Conservation (phyloP, 805 yeast genomes). For the Ogataea nitratoaversa region DNA sequence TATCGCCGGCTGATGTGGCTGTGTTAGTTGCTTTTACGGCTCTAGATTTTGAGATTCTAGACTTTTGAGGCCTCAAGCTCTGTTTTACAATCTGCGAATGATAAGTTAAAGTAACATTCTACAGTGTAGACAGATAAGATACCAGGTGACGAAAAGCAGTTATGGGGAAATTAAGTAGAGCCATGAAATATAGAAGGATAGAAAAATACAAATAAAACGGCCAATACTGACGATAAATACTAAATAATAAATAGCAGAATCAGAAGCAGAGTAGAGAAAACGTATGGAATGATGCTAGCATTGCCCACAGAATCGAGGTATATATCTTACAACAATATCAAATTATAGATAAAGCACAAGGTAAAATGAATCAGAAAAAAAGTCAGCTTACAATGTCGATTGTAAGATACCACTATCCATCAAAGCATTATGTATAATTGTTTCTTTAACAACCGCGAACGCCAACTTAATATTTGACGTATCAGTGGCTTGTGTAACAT, state of each 20-base stretch:
- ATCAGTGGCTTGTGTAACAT: slow-evolving; percentile 92
- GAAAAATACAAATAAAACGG: too few species aligned
- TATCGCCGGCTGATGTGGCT: too few species aligned
- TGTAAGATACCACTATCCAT: slow-evolving; percentile 52
- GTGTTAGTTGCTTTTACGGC: neutral
- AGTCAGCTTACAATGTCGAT: slow-evolving; percentile 5
- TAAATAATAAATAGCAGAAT: too few species aligned
- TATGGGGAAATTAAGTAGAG: too few species aligned
- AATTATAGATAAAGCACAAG: too few species aligned
- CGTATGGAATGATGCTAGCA: too few species aligned
- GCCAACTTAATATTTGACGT: slow-evolving; percentile 84
- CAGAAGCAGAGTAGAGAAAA: too few species aligned
- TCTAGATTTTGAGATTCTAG: neutral
- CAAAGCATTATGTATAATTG: slow-evolving; percentile 51
- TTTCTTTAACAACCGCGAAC: slow-evolving; percentile 55
- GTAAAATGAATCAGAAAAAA: neutral
- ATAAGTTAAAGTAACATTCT: too few species aligned
- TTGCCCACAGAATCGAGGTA: too few species aligned
- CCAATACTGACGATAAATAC: too few species aligned
- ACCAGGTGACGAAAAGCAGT: slow-evolving; percentile 1
- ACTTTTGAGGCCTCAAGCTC: neutral
- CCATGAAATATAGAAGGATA: too few species aligned
- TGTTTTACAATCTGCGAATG: neutral
- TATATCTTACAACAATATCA: too few species aligned
- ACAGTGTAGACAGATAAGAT: neutral